Evolutionary conservation across 176 grass and related monocot species (phyloP).

Genomic region (Cenchrus purpureus): DNA sequence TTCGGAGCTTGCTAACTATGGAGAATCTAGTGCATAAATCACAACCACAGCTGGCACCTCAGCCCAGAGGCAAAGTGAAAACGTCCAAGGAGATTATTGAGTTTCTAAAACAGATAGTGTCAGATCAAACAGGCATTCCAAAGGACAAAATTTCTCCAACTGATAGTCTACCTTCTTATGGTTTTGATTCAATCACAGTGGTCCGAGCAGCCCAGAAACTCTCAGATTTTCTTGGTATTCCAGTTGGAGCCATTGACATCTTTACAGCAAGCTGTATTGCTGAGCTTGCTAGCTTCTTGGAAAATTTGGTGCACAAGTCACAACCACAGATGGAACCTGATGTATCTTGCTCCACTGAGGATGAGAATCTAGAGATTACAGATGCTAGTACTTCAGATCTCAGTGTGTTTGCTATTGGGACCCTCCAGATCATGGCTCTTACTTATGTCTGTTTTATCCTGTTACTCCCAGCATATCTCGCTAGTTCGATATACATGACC

Average conservation of each 20-base stretch:
- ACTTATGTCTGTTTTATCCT: constrained; percentile 63
- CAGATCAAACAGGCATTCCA: constrained; percentile 66
- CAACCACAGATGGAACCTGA: constrained; percentile 37
- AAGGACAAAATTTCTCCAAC: constrained; percentile 67
- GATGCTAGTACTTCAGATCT: constrained; percentile 35
- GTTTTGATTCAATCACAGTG: constrained; percentile 75
- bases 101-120: constrained; percentile 65
- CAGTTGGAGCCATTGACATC: constrained; percentile 82
- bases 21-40: constrained; percentile 55
- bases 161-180: constrained; percentile 67
- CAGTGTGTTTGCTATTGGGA: constrained; percentile 47
- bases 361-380: constrained; percentile 30
- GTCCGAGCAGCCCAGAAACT: constrained; percentile 76
- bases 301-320: constrained; percentile 54
- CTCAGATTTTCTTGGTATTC: constrained; percentile 69
- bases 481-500: constrained; percentile 48
- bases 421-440: constrained; percentile 60
- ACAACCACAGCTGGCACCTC: constrained; percentile 39
- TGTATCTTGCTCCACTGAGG: constrained; percentile 32
- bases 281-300: constrained; percentile 69
- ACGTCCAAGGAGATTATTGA: constrained; percentile 52
- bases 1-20: constrained; percentile 69
- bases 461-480: constrained; percentile 63
- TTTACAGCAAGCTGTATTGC: constrained; percentile 69
- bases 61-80: constrained; percentile 45